Base-by-base conservation (phyloP, 257 asterid genomes). In the Coffea eugenioides region DNA sequence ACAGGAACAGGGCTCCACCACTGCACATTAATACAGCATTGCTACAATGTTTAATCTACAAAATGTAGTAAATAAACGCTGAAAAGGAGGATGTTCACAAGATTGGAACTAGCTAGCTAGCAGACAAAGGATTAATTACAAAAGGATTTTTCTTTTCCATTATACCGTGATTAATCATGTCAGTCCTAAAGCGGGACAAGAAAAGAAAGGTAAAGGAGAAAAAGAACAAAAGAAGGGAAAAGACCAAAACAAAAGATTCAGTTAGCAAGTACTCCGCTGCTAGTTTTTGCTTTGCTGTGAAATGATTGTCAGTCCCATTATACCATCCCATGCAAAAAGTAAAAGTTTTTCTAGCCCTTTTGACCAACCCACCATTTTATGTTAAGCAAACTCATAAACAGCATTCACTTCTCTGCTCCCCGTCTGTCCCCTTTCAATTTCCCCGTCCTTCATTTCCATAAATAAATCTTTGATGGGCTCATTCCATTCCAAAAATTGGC, bases 401-500 rank as follows among this genome's bases (percentile, higher is more conserved):
- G 3, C 16, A 52, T 64, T 27, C 12, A 7, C 8, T 0, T 0
- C 6, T 13, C 27, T 11, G 31, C 69, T 3, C n/a, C 39, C 12
- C 8, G 0, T 23, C 67, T 16, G 18, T 14, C 36, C 43, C 6
- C 46, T 8, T 18, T 20, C 15, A 75, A n/a, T 27, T 64, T 5
- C 52, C 18, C 48, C 8, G 39, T 43, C 16, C 43, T 75, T 10
- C 62, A 43, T 69, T 64, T 46, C n/a, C 8, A 71, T 71, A n/a
- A 45, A 21, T 6, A 46, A 23, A 57, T 9, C 25, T 39, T 39
- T 12, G 8, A 20, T 72, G 34, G 10, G 25, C 36, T 89, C 88
- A 89, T 81, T 89, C 91, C 84, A 87, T 83, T 27, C 91, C 90
- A 78, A 85, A 89, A 27, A 89, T 82, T 21, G 91, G 88, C 20